Percentiles rank a stretch among this genome's conserved stretches.
Evolutionary conservation across 2,329 filamentous ascomycete genomes (phyloP).

Genomic region (Trichoderma asperellum): DNA sequence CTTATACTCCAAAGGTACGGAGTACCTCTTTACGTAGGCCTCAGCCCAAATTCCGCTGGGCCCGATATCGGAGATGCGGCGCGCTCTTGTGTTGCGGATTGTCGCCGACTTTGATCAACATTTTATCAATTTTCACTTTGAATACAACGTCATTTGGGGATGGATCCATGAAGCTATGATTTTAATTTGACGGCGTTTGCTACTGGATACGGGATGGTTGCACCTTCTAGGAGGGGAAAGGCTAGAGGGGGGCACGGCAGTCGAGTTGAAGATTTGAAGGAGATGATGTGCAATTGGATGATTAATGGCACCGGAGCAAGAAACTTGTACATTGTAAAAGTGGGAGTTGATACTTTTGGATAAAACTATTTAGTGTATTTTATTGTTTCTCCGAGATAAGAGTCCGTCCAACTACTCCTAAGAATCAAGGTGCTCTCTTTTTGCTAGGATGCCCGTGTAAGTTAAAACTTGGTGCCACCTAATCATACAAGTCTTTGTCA

Average conservation of each 20-base stretch:
- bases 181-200: neutral
- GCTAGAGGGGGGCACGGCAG: neutral
- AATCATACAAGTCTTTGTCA: constrained; percentile 38
- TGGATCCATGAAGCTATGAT: neutral
- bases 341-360: neutral
- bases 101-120: neutral
- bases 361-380: neutral
- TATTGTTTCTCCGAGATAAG: neutral
- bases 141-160: neutral
- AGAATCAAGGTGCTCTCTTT: neutral
- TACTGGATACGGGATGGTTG: constrained; percentile 7
- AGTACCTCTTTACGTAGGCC: neutral
- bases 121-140: neutral
- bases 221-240: neutral
- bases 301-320: neutral
- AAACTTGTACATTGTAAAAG: neutral
- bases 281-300: neutral
- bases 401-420: neutral
- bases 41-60: neutral
- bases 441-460: neutral
- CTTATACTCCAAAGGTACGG: neutral
- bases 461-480: neutral
- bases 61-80: constrained; percentile 27
- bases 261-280: neutral
- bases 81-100: neutral